Conservation (phyloP, 768 basidiomycete genomes). For the Macrolepiota fuliginosa region DNA sequence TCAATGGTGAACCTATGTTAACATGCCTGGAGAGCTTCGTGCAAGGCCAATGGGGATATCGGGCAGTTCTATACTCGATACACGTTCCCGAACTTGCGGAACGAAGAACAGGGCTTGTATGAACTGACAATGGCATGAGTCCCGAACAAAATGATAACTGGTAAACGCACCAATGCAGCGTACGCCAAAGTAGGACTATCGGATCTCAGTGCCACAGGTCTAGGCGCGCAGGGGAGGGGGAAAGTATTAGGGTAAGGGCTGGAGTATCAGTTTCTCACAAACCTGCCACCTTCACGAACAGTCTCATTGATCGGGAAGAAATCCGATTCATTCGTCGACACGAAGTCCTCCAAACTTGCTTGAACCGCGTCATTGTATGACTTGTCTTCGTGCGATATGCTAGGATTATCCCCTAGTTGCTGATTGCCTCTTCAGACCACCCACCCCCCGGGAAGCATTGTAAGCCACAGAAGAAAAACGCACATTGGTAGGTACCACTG, state of each 20-base stretch:
- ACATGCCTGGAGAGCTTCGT: constrained; percentile 27
- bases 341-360: constrained; percentile 60
- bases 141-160: background rate
- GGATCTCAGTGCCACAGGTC: constrained; percentile 72
- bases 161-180: constrained; percentile 50
- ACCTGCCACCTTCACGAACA: constrained; percentile 60
- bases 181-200: constrained; percentile 49
- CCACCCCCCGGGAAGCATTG: constrained; percentile 5
- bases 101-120: constrained; percentile 65
- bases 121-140: constrained; percentile 25
- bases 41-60: constrained; percentile 22
- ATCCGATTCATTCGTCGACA: constrained; percentile 44
- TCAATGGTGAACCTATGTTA: background rate
- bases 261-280: constrained; percentile 17
- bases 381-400: constrained; percentile 53
- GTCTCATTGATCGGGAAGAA: constrained; percentile 49
- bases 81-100: constrained; percentile 60
- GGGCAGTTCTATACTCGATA: constrained; percentile 32
- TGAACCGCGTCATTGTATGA: constrained; percentile 68
- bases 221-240: constrained; percentile 22
- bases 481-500: constrained; percentile 69
- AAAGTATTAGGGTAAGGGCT: background rate
- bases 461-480: constrained; percentile 14
- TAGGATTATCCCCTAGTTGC: constrained; percentile 22
- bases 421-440: constrained; percentile 24